These are phyloP conservation scores for Arthrobotrys iridis DNA, from an alignment of 2,329 filamentous ascomycete genomes.

Conservation along the genomic window DNA sequence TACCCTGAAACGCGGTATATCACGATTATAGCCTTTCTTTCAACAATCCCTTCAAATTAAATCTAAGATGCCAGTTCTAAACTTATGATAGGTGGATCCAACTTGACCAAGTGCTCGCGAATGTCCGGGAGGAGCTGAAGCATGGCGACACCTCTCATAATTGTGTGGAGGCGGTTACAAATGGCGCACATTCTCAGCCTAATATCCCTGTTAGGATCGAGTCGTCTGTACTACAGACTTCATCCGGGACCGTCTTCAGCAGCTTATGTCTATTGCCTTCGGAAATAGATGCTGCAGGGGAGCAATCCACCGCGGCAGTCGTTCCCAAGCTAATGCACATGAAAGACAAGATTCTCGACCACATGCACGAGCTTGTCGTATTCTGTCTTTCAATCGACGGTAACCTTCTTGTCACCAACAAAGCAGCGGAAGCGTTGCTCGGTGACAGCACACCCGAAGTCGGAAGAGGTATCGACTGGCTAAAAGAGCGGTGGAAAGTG, in stretches of 20 bases:
- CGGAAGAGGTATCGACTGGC: conserved; percentile 49
- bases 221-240: conserved; percentile 30
- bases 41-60: not conserved
- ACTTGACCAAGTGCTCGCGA: conserved; percentile 45
- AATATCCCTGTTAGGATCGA: conserved; percentile 42
- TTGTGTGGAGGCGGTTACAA: conserved; percentile 33
- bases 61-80: not conserved
- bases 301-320: conserved; percentile 1
- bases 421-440: conserved; percentile 44
- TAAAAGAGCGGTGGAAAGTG: conserved; percentile 51
- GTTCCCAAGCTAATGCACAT: conserved; percentile 48
- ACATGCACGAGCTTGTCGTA: conserved; percentile 49
- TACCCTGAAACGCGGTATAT: conserved; percentile 9
- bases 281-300: not conserved
- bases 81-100: conserved; percentile 39
- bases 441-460: conserved; percentile 49
- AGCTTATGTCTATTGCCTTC: conserved; percentile 33
- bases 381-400: conserved; percentile 50
- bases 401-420: conserved; percentile 49
- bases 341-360: conserved; percentile 52
- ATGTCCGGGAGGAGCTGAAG: conserved; percentile 42
- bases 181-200: conserved; percentile 15
- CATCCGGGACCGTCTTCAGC: conserved; percentile 32
- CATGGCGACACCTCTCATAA: conserved; percentile 21
- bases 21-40: not conserved